phyloP scores from a whole-genome alignment of 305 asterid genomes.

The Fraxinus paxiana region DNA sequence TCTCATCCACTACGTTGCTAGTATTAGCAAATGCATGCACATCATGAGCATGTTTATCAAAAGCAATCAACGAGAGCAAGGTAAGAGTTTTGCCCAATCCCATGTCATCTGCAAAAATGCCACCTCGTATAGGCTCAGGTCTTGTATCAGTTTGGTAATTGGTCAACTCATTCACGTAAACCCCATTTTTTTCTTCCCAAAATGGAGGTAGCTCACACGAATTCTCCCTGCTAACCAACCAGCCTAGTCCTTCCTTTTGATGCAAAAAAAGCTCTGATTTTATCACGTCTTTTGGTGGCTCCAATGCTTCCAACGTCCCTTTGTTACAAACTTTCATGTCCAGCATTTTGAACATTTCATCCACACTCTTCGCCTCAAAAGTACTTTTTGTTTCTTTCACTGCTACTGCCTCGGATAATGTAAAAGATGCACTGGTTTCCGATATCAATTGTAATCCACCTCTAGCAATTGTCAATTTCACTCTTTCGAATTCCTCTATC shows the following conservation, averaged over 20 bases:
- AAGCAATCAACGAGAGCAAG: slow-evolving; percentile 77
- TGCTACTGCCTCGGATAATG: slow-evolving; percentile 58
- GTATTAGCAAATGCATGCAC: slow-evolving; percentile 24
- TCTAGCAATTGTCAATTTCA: slow-evolving; percentile 37
- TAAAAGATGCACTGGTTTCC: slow-evolving; percentile 42
- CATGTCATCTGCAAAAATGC: slow-evolving; percentile 97
- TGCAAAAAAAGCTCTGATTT: slow-evolving; percentile 65
- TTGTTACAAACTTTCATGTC: slow-evolving; percentile 53
- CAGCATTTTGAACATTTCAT: slow-evolving; percentile 70
- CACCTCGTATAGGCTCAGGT: slow-evolving; percentile 85
- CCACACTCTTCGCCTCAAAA: slow-evolving; percentile 54
- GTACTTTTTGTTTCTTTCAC: slow-evolving; percentile 48
- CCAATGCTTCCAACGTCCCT: slow-evolving; percentile 50
- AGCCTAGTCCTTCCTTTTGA: slow-evolving; percentile 83
- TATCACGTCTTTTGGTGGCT: slow-evolving; percentile 66
- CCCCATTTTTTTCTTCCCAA: slow-evolving; percentile 67
- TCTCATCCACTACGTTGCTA: slow-evolving; percentile 27
- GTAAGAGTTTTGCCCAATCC: slow-evolving; percentile 95
- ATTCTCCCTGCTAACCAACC: slow-evolving; percentile 80
- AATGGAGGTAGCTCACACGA: slow-evolving; percentile 76
- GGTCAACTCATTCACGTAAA: slow-evolving; percentile 63
- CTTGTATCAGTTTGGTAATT: slow-evolving; percentile 51
- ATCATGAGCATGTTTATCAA: slow-evolving; percentile 46
- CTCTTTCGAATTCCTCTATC: slow-evolving; percentile 47
- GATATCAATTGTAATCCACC: slow-evolving; percentile 64